Evolutionary conservation across 78 protist species (phyloP).

Genomic region (Tieghemostelium lacteum): DNA sequence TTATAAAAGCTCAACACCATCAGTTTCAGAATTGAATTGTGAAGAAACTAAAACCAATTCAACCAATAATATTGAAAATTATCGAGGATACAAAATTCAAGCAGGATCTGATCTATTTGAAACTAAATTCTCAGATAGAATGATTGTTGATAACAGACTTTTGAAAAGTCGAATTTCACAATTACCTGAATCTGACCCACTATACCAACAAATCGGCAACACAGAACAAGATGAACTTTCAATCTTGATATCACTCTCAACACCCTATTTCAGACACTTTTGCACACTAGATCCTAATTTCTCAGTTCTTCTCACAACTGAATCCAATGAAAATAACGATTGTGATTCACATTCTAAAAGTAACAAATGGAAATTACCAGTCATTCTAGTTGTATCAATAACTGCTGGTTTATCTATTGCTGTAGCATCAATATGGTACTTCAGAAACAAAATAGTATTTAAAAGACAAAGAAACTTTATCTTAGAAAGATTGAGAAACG

Average conservation of each 20-base stretch:
- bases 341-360: not conserved
- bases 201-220: not conserved
- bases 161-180: not conserved
- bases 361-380: not conserved
- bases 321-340: not conserved
- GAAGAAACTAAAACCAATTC: not conserved
- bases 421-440: not conserved
- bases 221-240: not conserved
- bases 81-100: conserved; percentile 32
- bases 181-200: conserved; percentile 5
- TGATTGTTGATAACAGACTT: conserved; percentile 35
- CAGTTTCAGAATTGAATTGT: not conserved
- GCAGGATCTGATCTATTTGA: conserved; percentile 14
- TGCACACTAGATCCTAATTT: not conserved
- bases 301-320: not conserved
- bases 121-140: conserved; percentile 34
- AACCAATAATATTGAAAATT: not conserved
- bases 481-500: no score
- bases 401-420: not conserved
- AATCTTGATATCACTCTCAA: not conserved
- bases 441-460: not conserved
- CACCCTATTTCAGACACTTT: not conserved
- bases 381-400: not conserved
- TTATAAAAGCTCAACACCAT: not conserved
- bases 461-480: not conserved